phyloP scores from a whole-genome alignment of 2,329 filamentous ascomycete genomes.

The Ophiocordyceps polyrhachis-furcata region DNA sequence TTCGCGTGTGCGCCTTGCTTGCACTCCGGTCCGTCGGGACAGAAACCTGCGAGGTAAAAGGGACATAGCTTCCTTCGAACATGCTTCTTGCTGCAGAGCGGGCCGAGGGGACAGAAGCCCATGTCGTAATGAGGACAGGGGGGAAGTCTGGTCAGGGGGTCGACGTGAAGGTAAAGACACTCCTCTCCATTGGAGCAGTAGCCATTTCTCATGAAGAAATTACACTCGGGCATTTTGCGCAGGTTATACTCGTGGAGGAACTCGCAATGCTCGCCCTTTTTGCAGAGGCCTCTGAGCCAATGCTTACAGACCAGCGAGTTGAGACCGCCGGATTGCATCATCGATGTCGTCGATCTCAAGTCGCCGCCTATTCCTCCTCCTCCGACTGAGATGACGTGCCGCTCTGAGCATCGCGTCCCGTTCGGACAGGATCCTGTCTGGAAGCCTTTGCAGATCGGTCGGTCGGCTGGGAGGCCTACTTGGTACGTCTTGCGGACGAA shows the following conservation, averaged over 20 bases:
- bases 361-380: too few relatives aligned
- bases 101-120: constrained; percentile 85
- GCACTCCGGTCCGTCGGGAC: constrained; percentile 62
- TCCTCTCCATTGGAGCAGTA: constrained; percentile 96
- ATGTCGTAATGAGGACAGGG: constrained; percentile 84
- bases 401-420: constrained; percentile 68
- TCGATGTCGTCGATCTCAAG: constrained; percentile 2
- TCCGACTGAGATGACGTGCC: constrained; percentile 33
- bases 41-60: constrained; percentile 88
- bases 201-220: constrained; percentile 82
- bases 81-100: constrained; percentile 74
- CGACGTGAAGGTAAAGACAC: constrained; percentile 82
- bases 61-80: constrained; percentile 62
- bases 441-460: constrained; percentile 73
- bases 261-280: constrained; percentile 92
- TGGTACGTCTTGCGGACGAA: constrained; percentile 72
- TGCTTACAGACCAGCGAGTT: constrained; percentile 93
- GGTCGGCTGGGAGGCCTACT: constrained; percentile 61
- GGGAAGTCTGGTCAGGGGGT: constrained; percentile 59
- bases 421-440: constrained; percentile 72
- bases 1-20: constrained; percentile 65
- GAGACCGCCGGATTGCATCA: constrained; percentile 32
- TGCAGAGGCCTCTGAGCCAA: constrained; percentile 92
- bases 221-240: constrained; percentile 95
- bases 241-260: constrained; percentile 98